phyloP scores from a whole-genome alignment of 805 yeast species.

The Yamadazyma insecticola region DNA sequence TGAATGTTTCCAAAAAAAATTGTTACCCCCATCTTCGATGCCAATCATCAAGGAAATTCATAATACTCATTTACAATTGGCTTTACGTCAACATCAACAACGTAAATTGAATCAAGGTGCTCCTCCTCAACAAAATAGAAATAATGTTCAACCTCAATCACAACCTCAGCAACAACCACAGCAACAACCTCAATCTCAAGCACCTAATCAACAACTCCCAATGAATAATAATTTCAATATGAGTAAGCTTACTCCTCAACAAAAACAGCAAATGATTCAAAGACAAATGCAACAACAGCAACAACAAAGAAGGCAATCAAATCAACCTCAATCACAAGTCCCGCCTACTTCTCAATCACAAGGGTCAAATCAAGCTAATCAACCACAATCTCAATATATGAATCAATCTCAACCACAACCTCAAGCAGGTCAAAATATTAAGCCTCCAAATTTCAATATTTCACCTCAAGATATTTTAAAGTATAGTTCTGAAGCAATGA shows the following conservation, averaged over 20 bases:
- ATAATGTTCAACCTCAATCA: slow-evolving; percentile 1
- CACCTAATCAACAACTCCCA: slow-evolving; percentile 7
- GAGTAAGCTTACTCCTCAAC: slow-evolving; percentile 25
- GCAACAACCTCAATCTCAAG: slow-evolving; percentile 9
- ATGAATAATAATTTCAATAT: slow-evolving; percentile 9
- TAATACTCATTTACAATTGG: slow-evolving; percentile 57
- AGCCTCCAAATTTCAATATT: slow-evolving; percentile 28
- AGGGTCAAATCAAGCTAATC: slow-evolving; percentile 15
- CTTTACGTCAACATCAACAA: slow-evolving; percentile 47
- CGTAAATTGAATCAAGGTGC: slow-evolving; percentile 21
- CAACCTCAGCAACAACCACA: slow-evolving; percentile 9
- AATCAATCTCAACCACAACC: slow-evolving; percentile 7
- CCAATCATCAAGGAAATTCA: slow-evolving; percentile 63
- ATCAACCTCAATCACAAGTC: slow-evolving; percentile 7
- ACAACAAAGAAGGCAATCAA: slow-evolving; percentile 8
- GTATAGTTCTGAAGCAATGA: slow-evolving; percentile 37
- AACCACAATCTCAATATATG: slow-evolving; percentile 9
- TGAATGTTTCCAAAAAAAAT: slow-evolving; percentile 54
- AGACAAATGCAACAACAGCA: slow-evolving; percentile 29
- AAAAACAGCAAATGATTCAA: slow-evolving; percentile 34
- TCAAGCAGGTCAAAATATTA: slow-evolving; percentile 3
- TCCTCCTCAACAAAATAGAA: slow-evolving; percentile 7
- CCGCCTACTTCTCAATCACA: slow-evolving; percentile 28
- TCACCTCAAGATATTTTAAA: slow-evolving; percentile 36
- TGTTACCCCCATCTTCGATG: slow-evolving; percentile 55